Percentiles rank a stretch among this genome's conserved stretches.
These are phyloP conservation scores for Adansonia grandidieri DNA, from an alignment of 441 rosid species.

Conservation along the genomic window DNA sequence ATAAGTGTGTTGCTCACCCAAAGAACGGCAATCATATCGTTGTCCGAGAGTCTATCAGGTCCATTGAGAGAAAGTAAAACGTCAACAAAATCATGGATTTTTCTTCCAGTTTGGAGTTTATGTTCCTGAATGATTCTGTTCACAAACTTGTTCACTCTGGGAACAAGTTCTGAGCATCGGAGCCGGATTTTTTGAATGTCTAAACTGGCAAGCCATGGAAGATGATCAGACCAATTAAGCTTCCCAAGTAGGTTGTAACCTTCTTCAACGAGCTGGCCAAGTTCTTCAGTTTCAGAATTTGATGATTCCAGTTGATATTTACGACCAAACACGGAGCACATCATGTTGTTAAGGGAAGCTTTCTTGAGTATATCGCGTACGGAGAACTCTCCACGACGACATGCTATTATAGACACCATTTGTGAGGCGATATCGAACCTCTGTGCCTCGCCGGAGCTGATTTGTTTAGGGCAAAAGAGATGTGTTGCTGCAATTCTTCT, in stretches of 20 bases:
- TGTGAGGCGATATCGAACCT: constrained; percentile 44
- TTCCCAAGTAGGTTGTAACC: constrained; percentile 59
- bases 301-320: constrained; percentile 36
- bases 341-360: constrained; percentile 69
- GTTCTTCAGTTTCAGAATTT: constrained; percentile 37
- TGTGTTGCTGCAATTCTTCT: constrained; percentile 70
- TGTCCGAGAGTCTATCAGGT: constrained; percentile 50
- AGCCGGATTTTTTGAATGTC: constrained; percentile 51
- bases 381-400: constrained; percentile 23
- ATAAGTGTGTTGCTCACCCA: constrained; percentile 51
- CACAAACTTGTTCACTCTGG: constrained; percentile 56
- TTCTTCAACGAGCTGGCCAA: constrained; percentile 52
- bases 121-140: constrained; percentile 52
- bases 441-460: constrained; percentile 46
- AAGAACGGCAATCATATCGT: constrained; percentile 59
- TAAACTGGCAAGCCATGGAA: constrained; percentile 52
- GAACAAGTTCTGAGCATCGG: constrained; percentile 53
- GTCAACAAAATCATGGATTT: constrained; percentile 52
- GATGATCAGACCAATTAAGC: constrained; percentile 64
- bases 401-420: constrained; percentile 46
- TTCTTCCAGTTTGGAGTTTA: constrained; percentile 22
- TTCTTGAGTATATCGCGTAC: constrained; percentile 45
- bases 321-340: constrained; percentile 60
- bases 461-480: constrained; percentile 73
- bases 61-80: constrained; percentile 56